Percentiles rank a stretch among this genome's conserved stretches.
phyloP scores from a whole-genome alignment of 2,329 filamentous ascomycete genomes.

The Alternaria gaisen region DNA sequence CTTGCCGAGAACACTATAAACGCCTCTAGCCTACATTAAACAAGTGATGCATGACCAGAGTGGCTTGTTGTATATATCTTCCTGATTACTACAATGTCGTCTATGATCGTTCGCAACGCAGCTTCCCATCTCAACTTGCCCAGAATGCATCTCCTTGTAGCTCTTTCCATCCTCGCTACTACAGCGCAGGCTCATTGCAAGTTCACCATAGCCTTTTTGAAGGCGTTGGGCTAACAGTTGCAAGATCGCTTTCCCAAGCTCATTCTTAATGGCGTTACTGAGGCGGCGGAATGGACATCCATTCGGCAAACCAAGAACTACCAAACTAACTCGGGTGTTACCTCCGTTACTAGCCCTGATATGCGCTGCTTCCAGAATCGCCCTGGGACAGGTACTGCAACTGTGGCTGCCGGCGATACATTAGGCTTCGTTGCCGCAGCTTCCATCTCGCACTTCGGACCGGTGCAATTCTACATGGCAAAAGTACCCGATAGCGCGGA shows the following conservation, averaged over 20 bases:
- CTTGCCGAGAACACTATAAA: background rate
- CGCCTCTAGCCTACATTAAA: background rate
- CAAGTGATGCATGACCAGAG: background rate
- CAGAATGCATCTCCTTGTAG: constrained; percentile 1
- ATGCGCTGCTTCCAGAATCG: constrained; percentile 62
- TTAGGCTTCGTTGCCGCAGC: constrained; percentile 57
- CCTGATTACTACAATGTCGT: background rate
- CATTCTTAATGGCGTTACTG: constrained; percentile 35
- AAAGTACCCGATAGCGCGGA: constrained; percentile 51
- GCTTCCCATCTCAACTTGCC: background rate
- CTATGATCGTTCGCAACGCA: background rate
- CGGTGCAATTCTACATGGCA: constrained; percentile 65
- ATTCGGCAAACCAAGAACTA: constrained; percentile 61
- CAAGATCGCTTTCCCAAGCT: constrained; percentile 40
- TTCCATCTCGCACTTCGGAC: constrained; percentile 62
- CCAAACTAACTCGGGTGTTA: constrained; percentile 61
- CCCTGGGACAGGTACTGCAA: constrained; percentile 54
- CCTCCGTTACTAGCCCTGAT: constrained; percentile 57
- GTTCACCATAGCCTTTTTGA: background rate
- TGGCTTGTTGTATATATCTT: background rate
- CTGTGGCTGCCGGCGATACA: constrained; percentile 56
- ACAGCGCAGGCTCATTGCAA: constrained; percentile 3
- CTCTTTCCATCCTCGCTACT: background rate
- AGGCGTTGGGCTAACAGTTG: background rate
- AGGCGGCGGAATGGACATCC: constrained; percentile 56